Base-by-base conservation (phyloP, 2,329 filamentous ascomycete species). In the Hymenoscyphus linearis region DNA sequence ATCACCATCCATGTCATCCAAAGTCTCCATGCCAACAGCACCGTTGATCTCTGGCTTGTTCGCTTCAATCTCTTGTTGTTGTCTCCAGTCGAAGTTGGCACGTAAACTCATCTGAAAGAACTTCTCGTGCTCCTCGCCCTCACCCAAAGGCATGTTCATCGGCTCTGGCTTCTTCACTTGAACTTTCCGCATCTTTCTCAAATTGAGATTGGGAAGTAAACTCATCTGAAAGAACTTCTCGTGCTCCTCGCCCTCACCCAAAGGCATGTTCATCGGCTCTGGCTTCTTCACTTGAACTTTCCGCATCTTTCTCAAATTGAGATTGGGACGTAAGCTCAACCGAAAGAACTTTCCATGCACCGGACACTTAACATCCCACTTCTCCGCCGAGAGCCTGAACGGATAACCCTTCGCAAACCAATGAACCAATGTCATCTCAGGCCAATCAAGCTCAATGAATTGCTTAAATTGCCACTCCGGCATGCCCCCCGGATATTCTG, bases 321-420 rank as follows among this genome's bases (percentile, higher is more conserved):
- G 47, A 52, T 71, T 70, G 18, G 69, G 68, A 34, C 68, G 63
- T 37, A 70, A 59, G 5, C 58, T 64, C 65, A 71, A 57, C 22
- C 68, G 61, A 50, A 68, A 70, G 56, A 71, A 71, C 26, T 44
- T 66, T 12, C 58, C 57, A 60, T 71, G 60, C 25, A 60, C 37
- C 35, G 54, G 27, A 35, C 69, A 71, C 54, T 71, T 71, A 27
- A 70, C 22, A 61, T 71, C 68, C 68, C 68, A 70, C 53, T 68
- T 67, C 62, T 69, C 67, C 13, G 66, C 65, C 50, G 64, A 65
- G 57, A 68, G 60, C 44, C 64, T 65, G 60, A 70, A 71, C 9
- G 60, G 59, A 18, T 63, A 57, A 10, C 69, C 69, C 35, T 60
- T 44, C 6, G 65, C 68, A 58, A 67, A 71, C 69, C 69, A 71